Conservation (phyloP, 2,329 filamentous ascomycete species). For the Coleophoma eucalyptorum region DNA sequence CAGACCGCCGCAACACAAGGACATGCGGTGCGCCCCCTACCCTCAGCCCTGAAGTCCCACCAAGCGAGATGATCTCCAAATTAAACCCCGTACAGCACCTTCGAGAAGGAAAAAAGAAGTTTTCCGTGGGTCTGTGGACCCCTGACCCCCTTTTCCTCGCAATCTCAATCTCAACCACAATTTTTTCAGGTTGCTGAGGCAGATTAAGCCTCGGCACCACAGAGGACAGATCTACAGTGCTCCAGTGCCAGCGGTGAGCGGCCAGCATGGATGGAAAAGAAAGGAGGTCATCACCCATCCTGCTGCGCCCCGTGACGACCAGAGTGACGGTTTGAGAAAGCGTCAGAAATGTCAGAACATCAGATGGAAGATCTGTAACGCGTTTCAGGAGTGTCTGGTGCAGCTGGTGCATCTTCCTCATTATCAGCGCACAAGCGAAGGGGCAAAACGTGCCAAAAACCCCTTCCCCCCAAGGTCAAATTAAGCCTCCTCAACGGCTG, state of each 20-base stretch:
- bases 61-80: neutral
- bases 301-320: neutral
- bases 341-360: neutral
- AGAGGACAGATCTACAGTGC: neutral
- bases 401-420: neutral
- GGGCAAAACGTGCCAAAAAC: too few relatives aligned
- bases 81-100: neutral
- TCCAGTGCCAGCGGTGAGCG: neutral
- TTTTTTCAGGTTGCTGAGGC: too few relatives aligned
- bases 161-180: neutral
- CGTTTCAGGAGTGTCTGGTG: slow-evolving; percentile 1
- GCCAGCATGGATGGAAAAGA: neutral
- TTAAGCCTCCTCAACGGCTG: too few relatives aligned
- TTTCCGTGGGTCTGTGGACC: neutral
- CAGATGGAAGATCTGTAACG: slow-evolving; percentile 1
- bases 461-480: neutral
- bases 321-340: neutral
- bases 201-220: neutral
- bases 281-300: neutral
- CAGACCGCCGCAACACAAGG: too few relatives aligned
- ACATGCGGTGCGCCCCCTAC: neutral
- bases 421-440: neutral
- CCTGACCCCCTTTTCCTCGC: neutral
- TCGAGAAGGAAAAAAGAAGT: neutral
- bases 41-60: neutral